phyloP scores from a whole-genome alignment of 176 grass and related monocot species.

The Dactylis glomerata region DNA sequence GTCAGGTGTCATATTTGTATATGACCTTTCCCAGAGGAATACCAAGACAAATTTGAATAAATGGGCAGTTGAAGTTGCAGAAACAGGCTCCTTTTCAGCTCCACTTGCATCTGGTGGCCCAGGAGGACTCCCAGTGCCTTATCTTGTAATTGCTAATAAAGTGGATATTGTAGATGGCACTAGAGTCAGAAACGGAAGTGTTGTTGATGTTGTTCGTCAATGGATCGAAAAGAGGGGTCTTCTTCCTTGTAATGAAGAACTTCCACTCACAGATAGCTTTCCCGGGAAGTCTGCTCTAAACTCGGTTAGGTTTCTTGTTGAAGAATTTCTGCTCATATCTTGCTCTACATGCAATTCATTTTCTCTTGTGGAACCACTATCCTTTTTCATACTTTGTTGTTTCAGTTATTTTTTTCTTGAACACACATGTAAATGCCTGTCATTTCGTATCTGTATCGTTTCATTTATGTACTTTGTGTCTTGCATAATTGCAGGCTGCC shows the following conservation, averaged over 20 bases:
- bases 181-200: constrained; percentile 73
- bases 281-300: constrained; percentile 67
- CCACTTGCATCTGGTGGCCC: constrained; percentile 81
- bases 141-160: constrained; percentile 93
- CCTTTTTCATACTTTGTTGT: background rate
- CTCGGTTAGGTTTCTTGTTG: constrained; percentile 60
- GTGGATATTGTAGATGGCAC: constrained; percentile 61
- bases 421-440: too few relatives aligned
- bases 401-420: background rate
- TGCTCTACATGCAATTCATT: background rate
- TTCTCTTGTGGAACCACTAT: background rate
- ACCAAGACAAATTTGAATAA: constrained; percentile 86
- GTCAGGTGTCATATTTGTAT: constrained; percentile 92
- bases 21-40: constrained; percentile 85
- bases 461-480: background rate
- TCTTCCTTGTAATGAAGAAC: constrained; percentile 76
- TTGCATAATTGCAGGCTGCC: constrained; percentile 47
- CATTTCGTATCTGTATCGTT: background rate
- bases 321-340: background rate
- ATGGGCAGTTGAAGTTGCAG: constrained; percentile 83
- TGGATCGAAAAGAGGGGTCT: constrained; percentile 93
- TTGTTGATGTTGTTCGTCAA: constrained; percentile 78
- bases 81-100: constrained; percentile 81
- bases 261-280: constrained; percentile 79
- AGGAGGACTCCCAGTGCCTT: constrained; percentile 94